These are phyloP conservation scores for Trichoderma endophyticum DNA, from an alignment of 2,329 filamentous ascomycete species.

Conservation along the genomic window DNA sequence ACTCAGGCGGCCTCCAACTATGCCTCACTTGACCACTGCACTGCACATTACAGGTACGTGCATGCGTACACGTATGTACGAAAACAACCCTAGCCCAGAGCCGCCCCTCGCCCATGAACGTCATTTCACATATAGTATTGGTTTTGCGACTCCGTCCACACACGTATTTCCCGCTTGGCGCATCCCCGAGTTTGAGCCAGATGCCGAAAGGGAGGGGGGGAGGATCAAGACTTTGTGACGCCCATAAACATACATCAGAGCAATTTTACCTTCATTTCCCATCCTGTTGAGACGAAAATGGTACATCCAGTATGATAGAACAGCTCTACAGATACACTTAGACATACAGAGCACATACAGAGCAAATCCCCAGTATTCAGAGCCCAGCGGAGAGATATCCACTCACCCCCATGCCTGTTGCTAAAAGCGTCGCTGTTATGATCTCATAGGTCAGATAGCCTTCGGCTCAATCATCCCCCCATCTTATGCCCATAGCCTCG, in stretches of 20 bases:
- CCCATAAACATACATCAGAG: background rate
- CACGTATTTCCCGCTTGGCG: background rate
- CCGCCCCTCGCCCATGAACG: background rate
- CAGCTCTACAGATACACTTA: background rate
- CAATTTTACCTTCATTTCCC: background rate
- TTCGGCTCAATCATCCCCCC: slow-evolving; percentile 4
- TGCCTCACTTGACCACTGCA: background rate
- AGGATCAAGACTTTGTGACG: too few species aligned
- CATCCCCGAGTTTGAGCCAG: background rate
- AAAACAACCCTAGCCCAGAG: background rate
- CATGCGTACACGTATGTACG: background rate
- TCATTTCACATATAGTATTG: background rate
- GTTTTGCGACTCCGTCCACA: background rate
- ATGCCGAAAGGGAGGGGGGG: background rate
- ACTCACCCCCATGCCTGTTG: background rate
- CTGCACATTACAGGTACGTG: background rate
- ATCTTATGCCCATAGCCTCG: background rate
- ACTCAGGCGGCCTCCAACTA: background rate
- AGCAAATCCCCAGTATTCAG: background rate
- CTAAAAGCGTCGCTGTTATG: background rate
- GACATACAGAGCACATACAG: background rate
- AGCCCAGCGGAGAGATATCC: background rate
- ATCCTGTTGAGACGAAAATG: background rate
- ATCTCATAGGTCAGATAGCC: slow-evolving; percentile 7
- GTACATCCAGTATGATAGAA: background rate